Evolutionary conservation across 768 basidiomycete species (phyloP), one percentile per base, ranked within the genome.

Genomic region (Butyriboletus loyo): DNA sequence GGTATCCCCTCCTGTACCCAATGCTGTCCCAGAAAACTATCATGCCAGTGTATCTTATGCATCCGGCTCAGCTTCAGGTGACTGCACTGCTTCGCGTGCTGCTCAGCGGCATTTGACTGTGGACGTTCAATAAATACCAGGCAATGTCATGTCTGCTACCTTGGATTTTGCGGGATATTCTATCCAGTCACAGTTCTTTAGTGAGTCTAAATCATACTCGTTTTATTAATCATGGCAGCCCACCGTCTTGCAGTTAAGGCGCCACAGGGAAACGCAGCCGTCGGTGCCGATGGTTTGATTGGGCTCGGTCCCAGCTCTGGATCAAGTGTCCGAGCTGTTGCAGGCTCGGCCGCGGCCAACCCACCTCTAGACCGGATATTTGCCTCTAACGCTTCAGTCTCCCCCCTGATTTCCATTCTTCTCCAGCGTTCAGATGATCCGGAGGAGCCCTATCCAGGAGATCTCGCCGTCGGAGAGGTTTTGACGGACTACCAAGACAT

Each of bases 321-420:
- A 35, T 88, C 81, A 3, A 71, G 64, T 30, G 67, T 88, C 48
- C 68, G 75, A 49, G 40, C 60, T 40, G 56, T 66, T 25, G 61
- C 77, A 14, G 56, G 67, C 7, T 58, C 68, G 24, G 39, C 71
- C 13, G 61, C 68, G 0, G 85, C 81, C 5, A 77, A 80, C 54
- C 70, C 83, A 0, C 74, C 83, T 32, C 72, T 87, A 9, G 83
- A 87, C 68, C 76, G 82, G 39, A 82, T 87, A 54, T 89, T 91
- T 65, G 63, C 68, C 7, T 78, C 83, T 57, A 76, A 88, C 61
- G 67, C 70, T 9, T 71, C 79, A n/a, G 71, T 80, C 2, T 77
- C 83, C 0, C 85, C 87, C 62, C 80, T 71, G 55, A 73, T 90
- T 49, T 79, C 85, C 0, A 71, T 90, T 53, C 76, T 85, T 30